Evolutionary conservation across 140 eudicot species (phyloP).

Genomic region (Anethum foeniculum): DNA sequence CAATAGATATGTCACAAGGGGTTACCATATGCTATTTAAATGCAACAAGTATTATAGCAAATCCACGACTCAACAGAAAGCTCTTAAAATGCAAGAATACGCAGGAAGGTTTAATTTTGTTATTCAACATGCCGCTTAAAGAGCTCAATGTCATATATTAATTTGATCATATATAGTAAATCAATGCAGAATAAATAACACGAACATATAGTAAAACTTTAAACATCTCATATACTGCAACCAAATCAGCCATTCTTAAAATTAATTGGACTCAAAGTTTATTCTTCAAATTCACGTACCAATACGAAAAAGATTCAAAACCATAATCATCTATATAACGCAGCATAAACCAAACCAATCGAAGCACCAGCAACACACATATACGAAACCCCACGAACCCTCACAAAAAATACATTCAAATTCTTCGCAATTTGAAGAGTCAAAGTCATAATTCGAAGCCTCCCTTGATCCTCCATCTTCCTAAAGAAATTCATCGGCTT

Average conservation of each 20-base stretch:
- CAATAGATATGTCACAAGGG: not conserved
- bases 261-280: not conserved
- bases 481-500: conserved; percentile 76
- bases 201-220: not conserved
- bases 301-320: not conserved
- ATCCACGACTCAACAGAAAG: not conserved
- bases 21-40: not conserved
- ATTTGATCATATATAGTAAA: no score
- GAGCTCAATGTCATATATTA: no score
- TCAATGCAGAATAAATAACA: no score
- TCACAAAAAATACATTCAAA: conserved; percentile 58
- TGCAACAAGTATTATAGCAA: not conserved
- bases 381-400: conserved; percentile 65
- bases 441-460: conserved; percentile 80
- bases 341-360: conserved; percentile 49
- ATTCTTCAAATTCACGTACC: not conserved
- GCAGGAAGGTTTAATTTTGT: no score
- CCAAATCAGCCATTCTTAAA: not conserved
- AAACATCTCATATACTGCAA: not conserved
- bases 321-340: conserved; percentile 30
- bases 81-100: not conserved
- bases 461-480: conserved; percentile 92
- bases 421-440: conserved; percentile 76
- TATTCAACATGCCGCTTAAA: no score
- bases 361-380: conserved; percentile 70